phyloP scores from a whole-genome alignment of 495 filamentous ascomycete genomes.

The Talaromyces trachyspermus region DNA sequence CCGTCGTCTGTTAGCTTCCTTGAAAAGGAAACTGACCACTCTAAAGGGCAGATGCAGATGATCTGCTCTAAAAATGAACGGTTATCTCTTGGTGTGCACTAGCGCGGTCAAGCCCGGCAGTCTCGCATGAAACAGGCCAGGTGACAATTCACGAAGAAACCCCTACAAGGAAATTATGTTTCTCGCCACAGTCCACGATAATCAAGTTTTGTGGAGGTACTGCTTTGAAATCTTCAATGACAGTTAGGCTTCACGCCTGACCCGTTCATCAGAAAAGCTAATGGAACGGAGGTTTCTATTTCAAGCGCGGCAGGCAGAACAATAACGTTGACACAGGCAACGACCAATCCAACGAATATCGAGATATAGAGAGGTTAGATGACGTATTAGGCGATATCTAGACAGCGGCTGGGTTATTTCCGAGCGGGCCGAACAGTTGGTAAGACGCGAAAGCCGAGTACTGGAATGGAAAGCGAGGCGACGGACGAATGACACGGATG shows the following conservation, averaged over 20 bases:
- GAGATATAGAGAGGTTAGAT: not conserved
- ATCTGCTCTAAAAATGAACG: slow-evolving; percentile 41
- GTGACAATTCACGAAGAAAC: slow-evolving; percentile 8
- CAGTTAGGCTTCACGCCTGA: no score
- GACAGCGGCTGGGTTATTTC: slow-evolving; percentile 1
- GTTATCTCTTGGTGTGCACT: slow-evolving; percentile 20
- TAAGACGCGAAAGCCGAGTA: slow-evolving; percentile 1
- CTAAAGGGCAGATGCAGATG: slow-evolving; percentile 57
- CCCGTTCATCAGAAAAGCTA: no score
- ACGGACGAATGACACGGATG: not conserved
- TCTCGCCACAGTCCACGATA: no score
- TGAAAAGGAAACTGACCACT: no score
- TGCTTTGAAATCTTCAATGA: no score
- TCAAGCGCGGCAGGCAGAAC: no score
- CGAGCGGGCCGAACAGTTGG: slow-evolving; percentile 7
- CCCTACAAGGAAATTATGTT: no score
- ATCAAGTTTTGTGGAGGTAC: no score
- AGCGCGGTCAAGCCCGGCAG: slow-evolving; percentile 17
- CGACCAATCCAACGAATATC: not conserved
- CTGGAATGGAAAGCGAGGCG: slow-evolving; percentile 1
- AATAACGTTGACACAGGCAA: no score
- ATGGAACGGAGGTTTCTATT: no score
- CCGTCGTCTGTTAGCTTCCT: no score
- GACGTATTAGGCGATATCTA: not conserved
- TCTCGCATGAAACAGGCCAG: slow-evolving; percentile 10